Evolutionary conservation across 1,139 yeast species (phyloP).

Genomic region (Suhomyces maxii): DNA sequence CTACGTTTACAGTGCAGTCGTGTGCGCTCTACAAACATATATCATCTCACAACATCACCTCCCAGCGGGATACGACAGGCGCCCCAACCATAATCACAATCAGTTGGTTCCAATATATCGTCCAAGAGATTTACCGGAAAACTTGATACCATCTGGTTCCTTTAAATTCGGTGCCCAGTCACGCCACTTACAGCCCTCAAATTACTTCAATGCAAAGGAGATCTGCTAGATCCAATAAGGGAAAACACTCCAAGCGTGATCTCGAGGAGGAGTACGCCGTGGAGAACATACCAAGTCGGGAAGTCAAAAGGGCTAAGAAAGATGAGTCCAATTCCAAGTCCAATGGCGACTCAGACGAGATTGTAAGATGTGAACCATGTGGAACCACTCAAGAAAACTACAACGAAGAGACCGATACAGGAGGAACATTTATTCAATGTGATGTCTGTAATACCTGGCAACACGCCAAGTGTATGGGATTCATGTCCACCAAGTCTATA

Average conservation of each 20-base stretch:
- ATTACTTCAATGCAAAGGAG: slow-evolving; percentile 23
- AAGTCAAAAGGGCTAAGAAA: slow-evolving; percentile 1
- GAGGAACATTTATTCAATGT: slow-evolving; percentile 76
- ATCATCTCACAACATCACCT: background rate
- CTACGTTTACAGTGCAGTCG: background rate
- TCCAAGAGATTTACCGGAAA: no score
- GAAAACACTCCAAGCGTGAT: slow-evolving; percentile 37
- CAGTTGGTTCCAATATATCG: background rate
- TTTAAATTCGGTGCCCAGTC: no score
- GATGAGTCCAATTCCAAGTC: slow-evolving; percentile 1
- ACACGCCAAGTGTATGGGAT: slow-evolving; percentile 73
- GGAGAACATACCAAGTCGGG: slow-evolving; percentile 1
- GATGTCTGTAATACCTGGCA: slow-evolving; percentile 84
- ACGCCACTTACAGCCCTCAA: background rate
- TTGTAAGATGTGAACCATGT: slow-evolving; percentile 64
- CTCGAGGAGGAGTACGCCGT: slow-evolving; percentile 17
- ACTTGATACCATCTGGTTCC: no score
- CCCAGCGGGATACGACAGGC: no score
- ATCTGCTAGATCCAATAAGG: slow-evolving; percentile 42
- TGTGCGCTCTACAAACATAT: background rate
- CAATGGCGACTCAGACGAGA: slow-evolving; percentile 32
- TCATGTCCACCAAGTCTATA: slow-evolving; percentile 24
- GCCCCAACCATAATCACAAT: background rate
- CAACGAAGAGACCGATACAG: slow-evolving; percentile 57
- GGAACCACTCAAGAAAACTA: slow-evolving; percentile 65